Percentiles rank a stretch among this genome's conserved stretches.
These are phyloP conservation scores for Sphaerulina musiva DNA, from an alignment of 2,329 filamentous ascomycete species.

Conservation along the genomic window DNA sequence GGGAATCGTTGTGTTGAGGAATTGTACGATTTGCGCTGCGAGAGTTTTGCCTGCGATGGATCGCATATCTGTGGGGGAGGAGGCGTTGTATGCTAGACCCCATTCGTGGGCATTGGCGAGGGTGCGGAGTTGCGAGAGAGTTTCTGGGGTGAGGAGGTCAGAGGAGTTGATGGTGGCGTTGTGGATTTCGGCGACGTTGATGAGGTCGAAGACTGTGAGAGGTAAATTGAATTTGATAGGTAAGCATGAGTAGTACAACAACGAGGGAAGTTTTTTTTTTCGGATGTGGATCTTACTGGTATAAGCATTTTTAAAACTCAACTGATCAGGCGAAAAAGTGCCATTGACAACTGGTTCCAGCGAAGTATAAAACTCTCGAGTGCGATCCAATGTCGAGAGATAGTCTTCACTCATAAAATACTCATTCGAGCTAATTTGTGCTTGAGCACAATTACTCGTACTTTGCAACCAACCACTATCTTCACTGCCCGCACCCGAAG, in stretches of 20 bases:
- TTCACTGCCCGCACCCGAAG: slow-evolving; percentile 55
- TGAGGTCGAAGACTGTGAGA: slow-evolving; percentile 53
- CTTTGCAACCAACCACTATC: slow-evolving; percentile 54
- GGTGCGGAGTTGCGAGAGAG: slow-evolving; percentile 58
- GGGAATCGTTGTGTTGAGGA: slow-evolving; percentile 41
- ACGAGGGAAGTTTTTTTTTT: no score
- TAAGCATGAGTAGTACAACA: no score
- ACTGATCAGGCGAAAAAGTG: slow-evolving; percentile 44
- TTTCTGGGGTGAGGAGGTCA: slow-evolving; percentile 53
- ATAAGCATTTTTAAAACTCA: slow-evolving; percentile 58
- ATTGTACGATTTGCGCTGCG: slow-evolving; percentile 41
- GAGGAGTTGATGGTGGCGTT: slow-evolving; percentile 53
- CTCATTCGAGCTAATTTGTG: slow-evolving; percentile 52
- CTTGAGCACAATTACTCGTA: slow-evolving; percentile 50
- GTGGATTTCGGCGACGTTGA: slow-evolving; percentile 58
- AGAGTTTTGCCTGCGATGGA: slow-evolving; percentile 45
- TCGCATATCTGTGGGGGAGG: slow-evolving; percentile 34
- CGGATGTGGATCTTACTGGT: slow-evolving; percentile 54
- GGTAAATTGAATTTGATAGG: no score
- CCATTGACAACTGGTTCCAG: slow-evolving; percentile 48
- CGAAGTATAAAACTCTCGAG: slow-evolving; percentile 48
- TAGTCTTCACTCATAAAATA: slow-evolving; percentile 52
- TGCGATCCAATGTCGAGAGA: slow-evolving; percentile 42
- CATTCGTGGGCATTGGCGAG: slow-evolving; percentile 76
- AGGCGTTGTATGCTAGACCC: slow-evolving; percentile 71